phyloP scores from a whole-genome alignment of 345 rosid species.

The Citrus australasica region DNA sequence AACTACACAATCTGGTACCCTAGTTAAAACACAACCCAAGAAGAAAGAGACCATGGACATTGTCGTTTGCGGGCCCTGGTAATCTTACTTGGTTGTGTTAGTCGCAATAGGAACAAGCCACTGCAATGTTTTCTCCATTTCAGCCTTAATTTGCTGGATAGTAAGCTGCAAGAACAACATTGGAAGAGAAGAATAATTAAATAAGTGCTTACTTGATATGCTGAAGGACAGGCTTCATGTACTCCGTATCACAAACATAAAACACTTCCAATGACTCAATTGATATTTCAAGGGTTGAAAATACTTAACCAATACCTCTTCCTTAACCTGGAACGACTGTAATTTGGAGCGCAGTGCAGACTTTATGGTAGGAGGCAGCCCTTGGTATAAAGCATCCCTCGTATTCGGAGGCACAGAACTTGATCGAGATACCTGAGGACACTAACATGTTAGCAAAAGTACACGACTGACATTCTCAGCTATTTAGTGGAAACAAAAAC shows the following conservation, averaged over 20 bases:
- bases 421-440: slow-evolving; percentile 81
- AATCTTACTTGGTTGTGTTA: slow-evolving; percentile 83
- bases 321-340: slow-evolving; percentile 63
- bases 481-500: too few relatives aligned
- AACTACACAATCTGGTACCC: background rate
- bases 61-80: background rate
- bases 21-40: background rate
- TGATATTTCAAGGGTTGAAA: background rate
- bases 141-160: slow-evolving; percentile 75
- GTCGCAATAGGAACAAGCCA: slow-evolving; percentile 96
- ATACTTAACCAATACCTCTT: slow-evolving; percentile 55
- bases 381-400: slow-evolving; percentile 95
- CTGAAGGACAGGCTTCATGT: background rate
- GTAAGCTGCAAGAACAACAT: slow-evolving; percentile 54
- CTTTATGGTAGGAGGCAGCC: slow-evolving; percentile 82
- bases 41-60: background rate
- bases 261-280: background rate
- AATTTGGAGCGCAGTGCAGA: slow-evolving; percentile 74
- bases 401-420: slow-evolving; percentile 90
- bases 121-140: slow-evolving; percentile 92
- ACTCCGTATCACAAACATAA: background rate
- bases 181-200: background rate
- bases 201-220: background rate
- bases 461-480: background rate
- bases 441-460: slow-evolving; percentile 10